Evolutionary conservation across 495 filamentous ascomycete species (phyloP).

Genomic region (Tuber calosporum): DNA sequence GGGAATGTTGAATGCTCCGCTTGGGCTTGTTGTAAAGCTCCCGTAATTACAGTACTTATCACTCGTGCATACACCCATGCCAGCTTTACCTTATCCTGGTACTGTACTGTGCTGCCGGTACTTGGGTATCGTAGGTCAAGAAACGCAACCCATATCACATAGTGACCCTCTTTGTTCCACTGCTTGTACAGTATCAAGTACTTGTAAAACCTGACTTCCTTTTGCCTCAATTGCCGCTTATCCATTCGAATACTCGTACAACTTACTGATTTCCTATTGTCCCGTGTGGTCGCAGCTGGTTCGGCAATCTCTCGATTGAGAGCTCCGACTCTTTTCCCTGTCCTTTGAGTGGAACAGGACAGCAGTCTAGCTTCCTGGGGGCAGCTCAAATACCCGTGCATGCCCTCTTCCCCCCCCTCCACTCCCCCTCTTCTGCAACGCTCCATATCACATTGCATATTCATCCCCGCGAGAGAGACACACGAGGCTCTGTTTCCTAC

Average conservation of each 20-base stretch:
- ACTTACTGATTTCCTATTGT: neutral
- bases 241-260: neutral
- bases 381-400: slow-evolving; percentile 34
- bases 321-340: slow-evolving; percentile 24
- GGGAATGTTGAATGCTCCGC: neutral
- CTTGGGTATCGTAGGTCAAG: neutral
- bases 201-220: neutral
- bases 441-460: slow-evolving; percentile 34
- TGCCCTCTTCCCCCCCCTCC: slow-evolving; percentile 16
- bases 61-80: neutral
- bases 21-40: neutral
- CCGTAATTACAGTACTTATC: neutral
- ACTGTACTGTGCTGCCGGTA: too few relatives aligned
- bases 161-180: neutral
- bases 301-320: slow-evolving; percentile 36
- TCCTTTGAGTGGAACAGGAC: slow-evolving; percentile 1
- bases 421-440: slow-evolving; percentile 27
- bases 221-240: neutral
- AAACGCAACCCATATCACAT: neutral
- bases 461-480: slow-evolving; percentile 1
- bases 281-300: slow-evolving; percentile 25
- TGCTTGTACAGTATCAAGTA: too few relatives aligned
- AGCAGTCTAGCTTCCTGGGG: slow-evolving; percentile 11
- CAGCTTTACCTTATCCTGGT: neutral
- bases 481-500: neutral